Evolutionary conservation across 441 rosid genomes (phyloP).

Genomic region (Aleurites moluccanus): DNA sequence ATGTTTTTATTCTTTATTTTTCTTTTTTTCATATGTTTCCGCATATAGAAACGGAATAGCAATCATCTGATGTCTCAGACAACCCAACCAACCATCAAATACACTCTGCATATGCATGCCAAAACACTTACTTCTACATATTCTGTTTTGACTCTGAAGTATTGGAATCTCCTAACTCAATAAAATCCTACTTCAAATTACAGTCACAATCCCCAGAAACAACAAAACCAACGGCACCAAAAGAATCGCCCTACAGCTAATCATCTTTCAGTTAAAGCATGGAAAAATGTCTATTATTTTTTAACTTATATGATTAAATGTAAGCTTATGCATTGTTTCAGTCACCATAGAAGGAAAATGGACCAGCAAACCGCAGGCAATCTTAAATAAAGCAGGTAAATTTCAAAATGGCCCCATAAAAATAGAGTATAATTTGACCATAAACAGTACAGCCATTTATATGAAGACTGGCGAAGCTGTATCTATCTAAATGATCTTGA

Average conservation of each 20-base stretch:
- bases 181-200: background rate
- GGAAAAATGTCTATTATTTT: background rate
- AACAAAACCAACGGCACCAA: background rate
- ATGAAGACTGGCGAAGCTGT: background rate
- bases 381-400: background rate
- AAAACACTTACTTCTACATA: background rate
- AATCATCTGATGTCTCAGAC: background rate
- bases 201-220: background rate
- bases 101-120: background rate
- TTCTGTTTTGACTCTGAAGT: background rate
- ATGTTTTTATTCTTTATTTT: background rate
- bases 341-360: background rate
- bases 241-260: background rate
- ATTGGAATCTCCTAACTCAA: background rate
- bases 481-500: background rate
- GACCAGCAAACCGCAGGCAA: background rate
- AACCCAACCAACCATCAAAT: background rate
- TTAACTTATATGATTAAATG: background rate
- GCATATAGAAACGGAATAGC: background rate
- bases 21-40: background rate
- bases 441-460: background rate
- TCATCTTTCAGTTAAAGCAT: background rate
- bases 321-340: background rate
- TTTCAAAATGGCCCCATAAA: slow-evolving; percentile 14
- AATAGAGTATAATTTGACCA: background rate